Percentiles rank a stretch among this genome's conserved stretches.
Evolutionary conservation across 1,284 basidiomycete genomes (phyloP).

Genomic region (Malassezia obtusa): DNA sequence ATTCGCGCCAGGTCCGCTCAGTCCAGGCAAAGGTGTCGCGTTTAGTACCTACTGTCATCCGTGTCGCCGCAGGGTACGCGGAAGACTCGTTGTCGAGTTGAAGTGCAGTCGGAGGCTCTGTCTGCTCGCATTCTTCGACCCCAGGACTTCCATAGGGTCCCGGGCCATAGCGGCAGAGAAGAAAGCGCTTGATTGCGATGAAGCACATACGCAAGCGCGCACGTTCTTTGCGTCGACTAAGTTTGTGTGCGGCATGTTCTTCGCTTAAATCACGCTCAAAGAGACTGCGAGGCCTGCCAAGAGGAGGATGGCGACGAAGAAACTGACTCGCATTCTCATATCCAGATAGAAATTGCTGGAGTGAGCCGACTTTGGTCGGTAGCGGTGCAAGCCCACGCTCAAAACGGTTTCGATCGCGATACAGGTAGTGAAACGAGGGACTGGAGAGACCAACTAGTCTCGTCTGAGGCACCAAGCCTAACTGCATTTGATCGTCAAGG

Average conservation of each 20-base stretch:
- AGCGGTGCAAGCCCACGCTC: slow-evolving; percentile 22
- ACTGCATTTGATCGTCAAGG: slow-evolving; percentile 63
- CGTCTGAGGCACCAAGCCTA: slow-evolving; percentile 75
- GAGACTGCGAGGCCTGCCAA: slow-evolving; percentile 60
- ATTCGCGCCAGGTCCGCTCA: slow-evolving; percentile 60
- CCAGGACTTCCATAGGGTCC: slow-evolving; percentile 57
- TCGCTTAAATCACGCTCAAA: slow-evolving; percentile 62
- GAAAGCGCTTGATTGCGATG: slow-evolving; percentile 30
- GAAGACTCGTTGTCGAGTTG: slow-evolving; percentile 49
- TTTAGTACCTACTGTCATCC: slow-evolving; percentile 66
- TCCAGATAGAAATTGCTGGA: slow-evolving; percentile 78
- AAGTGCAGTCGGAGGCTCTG: slow-evolving; percentile 53
- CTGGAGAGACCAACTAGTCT: slow-evolving; percentile 69
- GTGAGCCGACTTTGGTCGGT: slow-evolving; percentile 60
- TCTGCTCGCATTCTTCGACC: slow-evolving; percentile 21
- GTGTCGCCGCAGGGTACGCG: slow-evolving; percentile 41
- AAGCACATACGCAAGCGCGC: slow-evolving; percentile 34
- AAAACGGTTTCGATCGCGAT: slow-evolving; percentile 29
- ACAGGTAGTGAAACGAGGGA: slow-evolving; percentile 39
- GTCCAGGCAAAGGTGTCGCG: slow-evolving; percentile 67
- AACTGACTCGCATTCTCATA: slow-evolving; percentile 79
- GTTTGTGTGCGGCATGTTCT: slow-evolving; percentile 54
- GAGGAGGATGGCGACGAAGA: slow-evolving; percentile 73
- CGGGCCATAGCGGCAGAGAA: slow-evolving; percentile 58
- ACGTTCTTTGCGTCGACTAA: slow-evolving; percentile 31